Conservation (phyloP, 176 grass and related monocot genomes). For the Triticum turgidum region DNA sequence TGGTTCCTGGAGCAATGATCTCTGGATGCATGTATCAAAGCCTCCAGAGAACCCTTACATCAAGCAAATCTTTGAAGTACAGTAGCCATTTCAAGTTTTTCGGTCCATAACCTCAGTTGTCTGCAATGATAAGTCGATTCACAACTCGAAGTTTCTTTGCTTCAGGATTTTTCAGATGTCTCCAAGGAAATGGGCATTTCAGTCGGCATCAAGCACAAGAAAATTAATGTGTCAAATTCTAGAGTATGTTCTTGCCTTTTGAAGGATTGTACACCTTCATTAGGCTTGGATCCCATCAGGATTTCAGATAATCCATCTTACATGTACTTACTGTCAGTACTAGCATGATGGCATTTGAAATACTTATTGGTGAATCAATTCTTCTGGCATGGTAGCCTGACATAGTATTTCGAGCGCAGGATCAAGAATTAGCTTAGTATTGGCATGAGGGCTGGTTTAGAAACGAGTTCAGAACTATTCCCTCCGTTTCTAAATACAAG, state of each 20-base stretch:
- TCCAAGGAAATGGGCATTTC: slow-evolving; percentile 83
- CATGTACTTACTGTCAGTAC: neutral
- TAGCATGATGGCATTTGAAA: neutral
- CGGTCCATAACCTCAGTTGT: slow-evolving; percentile 9
- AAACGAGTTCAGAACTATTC: neutral
- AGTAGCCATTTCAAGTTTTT: slow-evolving; percentile 20
- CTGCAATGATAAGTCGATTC: neutral
- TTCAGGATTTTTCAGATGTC: slow-evolving; percentile 78
- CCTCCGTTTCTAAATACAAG: no score
- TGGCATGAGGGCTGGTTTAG: neutral
- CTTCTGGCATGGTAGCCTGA: neutral
- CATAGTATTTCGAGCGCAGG: slow-evolving; percentile 10
- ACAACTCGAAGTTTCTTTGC: slow-evolving; percentile 28
- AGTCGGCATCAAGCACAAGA: slow-evolving; percentile 94
- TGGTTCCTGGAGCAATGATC: slow-evolving; percentile 84
- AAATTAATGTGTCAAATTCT: slow-evolving; percentile 96
- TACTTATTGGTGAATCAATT: neutral
- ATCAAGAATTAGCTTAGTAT: slow-evolving; percentile 6
- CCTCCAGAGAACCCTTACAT: slow-evolving; percentile 95
- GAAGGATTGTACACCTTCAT: slow-evolving; percentile 6
- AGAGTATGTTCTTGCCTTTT: slow-evolving; percentile 59
- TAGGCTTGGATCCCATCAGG: slow-evolving; percentile 1
- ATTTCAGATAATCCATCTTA: neutral
- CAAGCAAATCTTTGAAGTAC: slow-evolving; percentile 93
- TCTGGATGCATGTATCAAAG: slow-evolving; percentile 98